phyloP scores from a whole-genome alignment of 2,329 filamentous ascomycete species.

The Corynespora cassiicola region DNA sequence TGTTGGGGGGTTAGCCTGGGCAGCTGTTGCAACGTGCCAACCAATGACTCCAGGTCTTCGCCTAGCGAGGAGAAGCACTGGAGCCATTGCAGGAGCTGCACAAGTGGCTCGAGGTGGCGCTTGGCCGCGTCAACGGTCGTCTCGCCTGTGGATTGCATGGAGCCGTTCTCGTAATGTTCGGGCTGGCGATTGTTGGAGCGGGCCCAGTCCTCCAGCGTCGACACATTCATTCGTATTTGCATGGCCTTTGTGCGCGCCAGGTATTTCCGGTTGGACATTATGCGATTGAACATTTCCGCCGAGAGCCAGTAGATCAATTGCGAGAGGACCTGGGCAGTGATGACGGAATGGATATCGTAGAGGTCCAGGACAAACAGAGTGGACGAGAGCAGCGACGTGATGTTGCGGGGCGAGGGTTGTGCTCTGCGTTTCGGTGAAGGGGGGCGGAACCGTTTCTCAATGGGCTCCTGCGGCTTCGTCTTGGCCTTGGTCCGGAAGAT shows the following conservation, averaged over 20 bases:
- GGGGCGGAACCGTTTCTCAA: conserved; percentile 88
- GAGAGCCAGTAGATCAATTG: conserved; percentile 97
- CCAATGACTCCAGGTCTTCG: conserved; percentile 86
- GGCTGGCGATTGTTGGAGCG: conserved; percentile 90
- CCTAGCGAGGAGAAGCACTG: conserved; percentile 96
- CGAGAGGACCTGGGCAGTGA: conserved; percentile 87
- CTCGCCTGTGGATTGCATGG: conserved; percentile 84
- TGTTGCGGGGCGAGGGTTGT: conserved; percentile 90
- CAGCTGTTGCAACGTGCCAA: conserved; percentile 88
- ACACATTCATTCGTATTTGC: conserved; percentile 99
- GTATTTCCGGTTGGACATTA: conserved; percentile 96
- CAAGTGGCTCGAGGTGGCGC: conserved; percentile 84
- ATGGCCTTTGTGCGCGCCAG: conserved; percentile 96
- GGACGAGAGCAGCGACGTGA: conserved; percentile 92
- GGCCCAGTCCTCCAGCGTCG: conserved; percentile 94
- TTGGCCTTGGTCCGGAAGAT: conserved; percentile 91
- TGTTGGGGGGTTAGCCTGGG: conserved; percentile 85
- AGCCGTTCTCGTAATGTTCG: conserved; percentile 93
- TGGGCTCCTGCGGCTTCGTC: conserved; percentile 81
- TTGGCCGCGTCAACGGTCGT: conserved; percentile 84
- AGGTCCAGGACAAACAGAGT: conserved; percentile 96
- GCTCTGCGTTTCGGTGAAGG: conserved; percentile 92
- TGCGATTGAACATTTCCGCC: conserved; percentile 94
- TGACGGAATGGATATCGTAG: conserved; percentile 99
- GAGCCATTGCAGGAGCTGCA: conserved; percentile 95